phyloP scores from a whole-genome alignment of 1,284 basidiomycete genomes.

The Microbotryum saponariae region DNA sequence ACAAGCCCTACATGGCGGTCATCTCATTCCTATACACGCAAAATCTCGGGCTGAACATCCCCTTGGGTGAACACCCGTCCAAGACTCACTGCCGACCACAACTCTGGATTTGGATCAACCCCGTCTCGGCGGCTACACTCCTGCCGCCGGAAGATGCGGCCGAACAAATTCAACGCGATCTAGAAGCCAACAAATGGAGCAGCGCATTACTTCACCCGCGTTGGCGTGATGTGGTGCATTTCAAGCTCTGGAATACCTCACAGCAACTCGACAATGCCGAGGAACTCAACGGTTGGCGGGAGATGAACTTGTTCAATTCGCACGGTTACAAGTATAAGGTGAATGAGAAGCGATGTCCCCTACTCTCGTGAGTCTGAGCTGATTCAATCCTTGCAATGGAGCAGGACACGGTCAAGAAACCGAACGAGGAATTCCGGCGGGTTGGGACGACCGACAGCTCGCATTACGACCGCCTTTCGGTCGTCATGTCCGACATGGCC shows the following conservation, averaged over 20 bases:
- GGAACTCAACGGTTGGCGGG: constrained; percentile 69
- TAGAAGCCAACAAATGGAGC: constrained; percentile 70
- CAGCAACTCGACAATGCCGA: constrained; percentile 71
- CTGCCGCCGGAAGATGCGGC: constrained; percentile 62
- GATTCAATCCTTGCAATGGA: background rate
- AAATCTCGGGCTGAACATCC: constrained; percentile 54
- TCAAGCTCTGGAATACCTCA: constrained; percentile 82
- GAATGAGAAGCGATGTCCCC: background rate
- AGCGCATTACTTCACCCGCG: constrained; percentile 71
- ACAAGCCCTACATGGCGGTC: constrained; percentile 70
- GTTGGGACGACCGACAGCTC: constrained; percentile 59
- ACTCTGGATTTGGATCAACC: constrained; percentile 81
- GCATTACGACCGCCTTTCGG: constrained; percentile 67
- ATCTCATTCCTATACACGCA: constrained; percentile 71
- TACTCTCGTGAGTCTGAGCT: background rate
- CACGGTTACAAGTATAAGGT: constrained; percentile 54
- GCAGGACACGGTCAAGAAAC: background rate
- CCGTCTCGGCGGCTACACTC: constrained; percentile 51
- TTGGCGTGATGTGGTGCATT: constrained; percentile 69
- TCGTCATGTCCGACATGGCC: constrained; percentile 76
- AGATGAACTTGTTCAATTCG: constrained; percentile 60
- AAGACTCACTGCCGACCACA: constrained; percentile 55
- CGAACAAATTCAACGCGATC: constrained; percentile 57
- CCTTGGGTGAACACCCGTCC: constrained; percentile 33
- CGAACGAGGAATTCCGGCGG: background rate